phyloP scores from a whole-genome alignment of 208 protist genomes.

The Crithidia acanthocephali region DNA sequence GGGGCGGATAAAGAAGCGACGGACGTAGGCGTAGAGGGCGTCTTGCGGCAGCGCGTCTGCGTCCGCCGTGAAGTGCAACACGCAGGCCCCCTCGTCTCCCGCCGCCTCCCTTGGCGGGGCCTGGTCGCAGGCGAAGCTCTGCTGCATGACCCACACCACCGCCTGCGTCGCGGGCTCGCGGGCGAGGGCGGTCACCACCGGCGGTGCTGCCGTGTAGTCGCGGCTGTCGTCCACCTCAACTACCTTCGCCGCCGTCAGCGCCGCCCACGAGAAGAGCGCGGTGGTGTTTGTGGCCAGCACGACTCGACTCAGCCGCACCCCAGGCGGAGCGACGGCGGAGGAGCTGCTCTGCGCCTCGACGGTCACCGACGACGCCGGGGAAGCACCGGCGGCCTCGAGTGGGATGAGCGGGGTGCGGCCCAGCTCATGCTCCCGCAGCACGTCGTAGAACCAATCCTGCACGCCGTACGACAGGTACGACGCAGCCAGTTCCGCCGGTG shows the following conservation, averaged over 20 bases:
- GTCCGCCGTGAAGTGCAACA: constrained; percentile 81
- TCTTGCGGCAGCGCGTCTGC: constrained; percentile 36
- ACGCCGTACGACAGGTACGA: constrained; percentile 24
- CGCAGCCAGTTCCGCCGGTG: constrained; percentile 41
- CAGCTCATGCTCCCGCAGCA: constrained; percentile 34
- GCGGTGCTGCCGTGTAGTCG: constrained; percentile 34
- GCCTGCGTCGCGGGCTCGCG: constrained; percentile 32
- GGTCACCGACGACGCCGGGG: not conserved
- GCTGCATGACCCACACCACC: constrained; percentile 70
- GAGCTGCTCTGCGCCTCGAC: not conserved
- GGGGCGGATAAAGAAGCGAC: constrained; percentile 23
- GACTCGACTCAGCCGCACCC: constrained; percentile 51
- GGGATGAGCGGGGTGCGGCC: constrained; percentile 29
- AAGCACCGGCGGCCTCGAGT: constrained; percentile 12
- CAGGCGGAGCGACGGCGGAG: not conserved
- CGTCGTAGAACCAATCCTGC: constrained; percentile 38
- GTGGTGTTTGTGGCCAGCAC: constrained; percentile 43
- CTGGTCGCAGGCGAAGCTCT: constrained; percentile 54
- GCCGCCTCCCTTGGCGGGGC: constrained; percentile 32
- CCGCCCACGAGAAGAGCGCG: constrained; percentile 49
- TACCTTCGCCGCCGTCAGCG: constrained; percentile 23
- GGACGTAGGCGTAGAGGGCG: constrained; percentile 54
- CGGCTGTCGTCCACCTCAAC: constrained; percentile 9
- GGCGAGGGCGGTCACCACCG: constrained; percentile 46
- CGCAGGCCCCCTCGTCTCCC: constrained; percentile 16